A percentile compares a stretch with the other conserved stretches of the same genome.
phyloP scores from a whole-genome alignment of 2,329 filamentous ascomycete species.

The Penicillium paneum region DNA sequence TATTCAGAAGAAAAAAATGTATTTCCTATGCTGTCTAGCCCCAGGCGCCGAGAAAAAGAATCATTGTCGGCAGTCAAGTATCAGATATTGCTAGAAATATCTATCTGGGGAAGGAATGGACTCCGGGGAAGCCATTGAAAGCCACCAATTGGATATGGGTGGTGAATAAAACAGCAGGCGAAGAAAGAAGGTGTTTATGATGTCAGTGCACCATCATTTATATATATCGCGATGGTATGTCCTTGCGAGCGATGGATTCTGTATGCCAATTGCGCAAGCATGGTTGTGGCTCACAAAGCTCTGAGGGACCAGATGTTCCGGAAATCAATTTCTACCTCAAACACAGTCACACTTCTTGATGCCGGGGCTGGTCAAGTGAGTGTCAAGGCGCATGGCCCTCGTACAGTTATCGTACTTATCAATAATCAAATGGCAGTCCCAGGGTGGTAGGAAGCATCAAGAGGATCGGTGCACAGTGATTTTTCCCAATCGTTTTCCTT shows the following conservation, averaged over 20 bases:
- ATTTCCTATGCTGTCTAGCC: neutral
- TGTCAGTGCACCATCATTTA: slow-evolving; percentile 30
- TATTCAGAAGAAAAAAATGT: neutral
- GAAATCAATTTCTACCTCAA: slow-evolving; percentile 24
- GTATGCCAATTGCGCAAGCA: neutral
- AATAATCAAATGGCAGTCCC: slow-evolving; percentile 19
- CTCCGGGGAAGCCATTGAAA: neutral
- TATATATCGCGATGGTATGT: neutral
- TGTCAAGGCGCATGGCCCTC: neutral
- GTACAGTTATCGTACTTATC: neutral
- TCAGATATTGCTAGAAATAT: neutral
- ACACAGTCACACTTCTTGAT: slow-evolving; percentile 30
- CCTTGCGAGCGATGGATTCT: neutral
- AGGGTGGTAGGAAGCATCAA: slow-evolving; percentile 30
- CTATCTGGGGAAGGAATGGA: slow-evolving; percentile 4
- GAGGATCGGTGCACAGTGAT: slow-evolving; percentile 33
- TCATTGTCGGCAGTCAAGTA: neutral
- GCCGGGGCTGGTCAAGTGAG: slow-evolving; percentile 31
- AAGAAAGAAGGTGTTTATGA: slow-evolving; percentile 18
- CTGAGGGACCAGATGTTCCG: slow-evolving; percentile 22
- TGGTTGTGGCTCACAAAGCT: slow-evolving; percentile 14
- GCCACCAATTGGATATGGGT: neutral
- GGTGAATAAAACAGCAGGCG: neutral
- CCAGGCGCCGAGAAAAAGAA: neutral
- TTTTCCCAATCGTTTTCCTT: slow-evolving; percentile 31